Base-by-base conservation (phyloP, 805 yeast species). In the Pichia eremophila region DNA sequence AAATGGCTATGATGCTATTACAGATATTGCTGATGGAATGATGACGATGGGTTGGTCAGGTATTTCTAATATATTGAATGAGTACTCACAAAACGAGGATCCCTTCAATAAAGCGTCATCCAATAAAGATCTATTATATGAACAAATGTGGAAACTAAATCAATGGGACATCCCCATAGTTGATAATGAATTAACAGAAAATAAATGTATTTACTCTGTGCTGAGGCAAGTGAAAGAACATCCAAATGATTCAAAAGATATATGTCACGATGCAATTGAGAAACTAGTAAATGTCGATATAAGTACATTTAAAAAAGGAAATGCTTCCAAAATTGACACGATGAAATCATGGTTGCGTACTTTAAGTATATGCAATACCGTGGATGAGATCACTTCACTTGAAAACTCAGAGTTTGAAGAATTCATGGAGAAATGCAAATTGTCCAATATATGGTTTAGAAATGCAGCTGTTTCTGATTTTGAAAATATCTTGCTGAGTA, bases 71-170 rank as follows among this genome's bases (percentile, higher is more conserved):
- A 52, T 77, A 15, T 35, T 64, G 18, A 52, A 46, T n/a, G 61
- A 57, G 25, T 52, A 53, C 35, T 41, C 41, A 10, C n/a, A 34
- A 34, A 37, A 32, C 12, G 55, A 45, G 12, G 34, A 37, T n/a
- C 18, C 32, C 5, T 25, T 14, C 15, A 39, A 42, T 4, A 29
- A 29, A 10, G 17, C 6, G 3, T 41, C 38, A 9, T 19, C 17
- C 3, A n/a, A 27, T 9, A 45, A 51, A 2, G 59, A 57, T 22
- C 60, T 61, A 25, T 49, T 63, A 1, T 84, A 73, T 58, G 79
- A 75, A 49, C 81, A 88, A 78, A 76, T 81, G 1, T 83, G 96
- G 88, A 84, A 84, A 57, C 63, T 90, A 39, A 76, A 74, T 40
- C 75, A 77, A 44, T 90, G 97, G 97, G 83, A 83, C 46, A 51